Evolutionary conservation across 768 basidiomycete species (phyloP), one percentile per base, ranked within the genome.

Genomic region (Serendipita indica): DNA sequence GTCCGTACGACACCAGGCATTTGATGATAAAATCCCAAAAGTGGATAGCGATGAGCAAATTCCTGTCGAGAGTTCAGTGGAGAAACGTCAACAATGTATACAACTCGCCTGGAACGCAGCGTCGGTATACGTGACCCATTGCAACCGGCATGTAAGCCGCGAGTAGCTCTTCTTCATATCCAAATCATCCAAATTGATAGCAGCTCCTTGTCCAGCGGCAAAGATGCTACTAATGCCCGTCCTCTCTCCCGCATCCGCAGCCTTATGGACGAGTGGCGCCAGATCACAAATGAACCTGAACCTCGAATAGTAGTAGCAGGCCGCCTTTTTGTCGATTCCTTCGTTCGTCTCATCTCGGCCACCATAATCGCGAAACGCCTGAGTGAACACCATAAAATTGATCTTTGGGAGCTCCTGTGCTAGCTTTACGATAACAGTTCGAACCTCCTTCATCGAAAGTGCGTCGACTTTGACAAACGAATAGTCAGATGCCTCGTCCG

Each of bases 381-480:
- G 65, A 0, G 75, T 72, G 61, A 79, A 64, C 33, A 78, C 71
- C 35, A 82, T 71, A 65, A 74, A 79, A 67, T 82, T 81, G 64
- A 81, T 65, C 64, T 75, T 79, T 0, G 72, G 69, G 4, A 75
- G 67, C n/a, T n/a, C n/a, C n/a, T n/a, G n/a, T n/a, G 68, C 65
- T 30, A 75, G 66, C 20, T 68, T 66, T 3, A 62, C 58, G 7
- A 58, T 43, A 13, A 69, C 65, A 14, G 63, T 60, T 34, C 72
- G 69, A 2, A 79, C 73, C 61, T 79, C 77, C 66, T 71, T 70
- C 73, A 82, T 78, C 30, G 75, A 66, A 16, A 73, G 70, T 3
- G 71, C 74, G 45, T 80, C 79, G 69, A 78, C 78, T 60, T 72
- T 64, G n/a, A 79, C 70, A 64, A 79, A 80, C 62, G 78, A 75